These are phyloP conservation scores for Leccinum boreale DNA, from an alignment of 768 basidiomycete species.

Conservation along the genomic window DNA sequence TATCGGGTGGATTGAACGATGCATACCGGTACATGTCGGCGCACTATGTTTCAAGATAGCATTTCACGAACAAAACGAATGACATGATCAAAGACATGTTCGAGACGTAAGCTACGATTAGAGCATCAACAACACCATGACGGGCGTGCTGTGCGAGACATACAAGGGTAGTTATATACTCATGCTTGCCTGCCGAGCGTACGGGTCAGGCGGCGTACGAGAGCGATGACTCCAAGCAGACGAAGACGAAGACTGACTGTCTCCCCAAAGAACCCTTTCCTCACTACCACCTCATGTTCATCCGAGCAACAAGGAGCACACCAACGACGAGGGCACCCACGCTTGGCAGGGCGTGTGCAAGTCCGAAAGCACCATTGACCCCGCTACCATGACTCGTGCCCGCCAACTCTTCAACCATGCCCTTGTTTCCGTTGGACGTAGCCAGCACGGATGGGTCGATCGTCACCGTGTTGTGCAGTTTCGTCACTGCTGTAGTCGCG, in stretches of 20 bases:
- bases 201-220: slow-evolving; percentile 1
- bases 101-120: background rate
- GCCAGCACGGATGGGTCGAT: slow-evolving; percentile 53
- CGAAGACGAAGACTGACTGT: slow-evolving; percentile 6
- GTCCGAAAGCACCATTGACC: background rate
- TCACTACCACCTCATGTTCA: slow-evolving; percentile 1
- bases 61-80: background rate
- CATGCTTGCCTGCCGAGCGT: background rate
- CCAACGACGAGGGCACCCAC: slow-evolving; percentile 14
- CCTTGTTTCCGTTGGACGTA: slow-evolving; percentile 58
- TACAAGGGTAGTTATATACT: slow-evolving; percentile 7
- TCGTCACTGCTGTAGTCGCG: slow-evolving; percentile 43
- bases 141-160: background rate
- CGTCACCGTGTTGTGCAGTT: slow-evolving; percentile 44
- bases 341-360: slow-evolving; percentile 9
- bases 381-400: slow-evolving; percentile 7
- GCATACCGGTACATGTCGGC: no score
- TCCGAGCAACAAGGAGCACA: slow-evolving; percentile 7
- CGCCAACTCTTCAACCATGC: slow-evolving; percentile 20
- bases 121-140: background rate
- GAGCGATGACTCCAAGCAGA: slow-evolving; percentile 7
- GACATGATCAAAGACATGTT: background rate
- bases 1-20: no score
- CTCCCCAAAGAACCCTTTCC: background rate
- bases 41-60: background rate